These are phyloP conservation scores for Marasmius tenuissimus DNA, from an alignment of 1,284 basidiomycete species.

Conservation along the genomic window DNA sequence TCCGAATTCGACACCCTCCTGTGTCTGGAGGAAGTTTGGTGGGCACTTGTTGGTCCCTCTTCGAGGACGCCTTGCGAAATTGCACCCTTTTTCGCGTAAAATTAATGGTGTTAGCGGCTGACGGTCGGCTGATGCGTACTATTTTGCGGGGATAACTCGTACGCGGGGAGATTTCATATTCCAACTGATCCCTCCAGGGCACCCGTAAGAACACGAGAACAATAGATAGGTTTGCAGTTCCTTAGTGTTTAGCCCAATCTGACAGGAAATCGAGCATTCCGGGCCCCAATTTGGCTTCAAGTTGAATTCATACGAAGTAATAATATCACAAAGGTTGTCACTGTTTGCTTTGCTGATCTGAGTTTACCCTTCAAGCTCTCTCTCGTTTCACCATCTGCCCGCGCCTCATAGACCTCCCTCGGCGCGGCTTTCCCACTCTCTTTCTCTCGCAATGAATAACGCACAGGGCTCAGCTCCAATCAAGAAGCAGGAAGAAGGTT, in stretches of 20 bases:
- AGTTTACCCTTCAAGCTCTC: not conserved
- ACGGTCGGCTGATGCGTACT: no score
- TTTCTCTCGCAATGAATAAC: slow-evolving; percentile 6
- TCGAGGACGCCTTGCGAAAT: no score
- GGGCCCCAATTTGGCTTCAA: not conserved
- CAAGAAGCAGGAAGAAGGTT: slow-evolving; percentile 39
- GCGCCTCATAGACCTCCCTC: not conserved
- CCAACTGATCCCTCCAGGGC: no score
- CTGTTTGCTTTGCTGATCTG: slow-evolving; percentile 7
- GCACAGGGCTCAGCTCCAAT: not conserved
- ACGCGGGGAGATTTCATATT: no score
- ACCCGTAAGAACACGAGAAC: no score
- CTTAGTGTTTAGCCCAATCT: not conserved
- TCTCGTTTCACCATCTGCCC: slow-evolving; percentile 3
- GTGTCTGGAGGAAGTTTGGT: no score
- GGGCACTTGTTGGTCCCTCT: no score
- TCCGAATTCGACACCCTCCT: no score
- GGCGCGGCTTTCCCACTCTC: not conserved
- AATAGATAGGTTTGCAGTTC: no score
- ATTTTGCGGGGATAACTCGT: no score
- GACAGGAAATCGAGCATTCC: not conserved
- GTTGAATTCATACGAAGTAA: not conserved
- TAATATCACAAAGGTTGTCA: slow-evolving; percentile 4
- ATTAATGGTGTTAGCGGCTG: no score
- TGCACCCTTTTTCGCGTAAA: no score